These are phyloP conservation scores for Barnettozyma pratensis DNA, from an alignment of 805 yeast genomes.

Conservation along the genomic window DNA sequence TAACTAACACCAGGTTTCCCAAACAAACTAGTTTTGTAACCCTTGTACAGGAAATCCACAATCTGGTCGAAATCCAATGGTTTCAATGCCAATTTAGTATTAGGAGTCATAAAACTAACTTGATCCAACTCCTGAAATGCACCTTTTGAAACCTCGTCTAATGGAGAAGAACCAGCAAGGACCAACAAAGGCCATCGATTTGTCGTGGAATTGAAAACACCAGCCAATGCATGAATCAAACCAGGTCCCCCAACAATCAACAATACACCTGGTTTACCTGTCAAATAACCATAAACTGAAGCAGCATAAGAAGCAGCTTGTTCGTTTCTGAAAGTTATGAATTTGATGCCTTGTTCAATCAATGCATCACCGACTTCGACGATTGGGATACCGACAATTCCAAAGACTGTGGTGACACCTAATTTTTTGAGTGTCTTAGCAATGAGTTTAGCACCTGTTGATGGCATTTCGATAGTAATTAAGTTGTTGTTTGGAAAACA, in stretches of 20 bases:
- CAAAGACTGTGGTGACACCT: constrained; percentile 56
- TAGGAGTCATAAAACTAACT: constrained; percentile 40
- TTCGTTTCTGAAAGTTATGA: constrained; percentile 62
- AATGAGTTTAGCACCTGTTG: constrained; percentile 40
- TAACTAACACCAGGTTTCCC: constrained; percentile 62
- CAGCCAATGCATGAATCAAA: constrained; percentile 60
- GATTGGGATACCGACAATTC: constrained; percentile 72
- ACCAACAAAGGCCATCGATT: constrained; percentile 65
- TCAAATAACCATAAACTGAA: constrained; percentile 60
- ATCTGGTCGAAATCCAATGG: constrained; percentile 32
- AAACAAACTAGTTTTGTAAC: constrained; percentile 37
- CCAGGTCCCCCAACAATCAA: constrained; percentile 79
- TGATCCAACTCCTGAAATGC: constrained; percentile 74
- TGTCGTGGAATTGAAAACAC: constrained; percentile 54
- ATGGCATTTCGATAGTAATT: not conserved
- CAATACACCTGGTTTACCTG: constrained; percentile 60
- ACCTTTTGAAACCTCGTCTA: constrained; percentile 46
- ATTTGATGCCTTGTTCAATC: constrained; percentile 47
- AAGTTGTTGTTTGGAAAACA: not conserved
- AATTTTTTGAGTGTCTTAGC: constrained; percentile 42
- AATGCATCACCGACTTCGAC: constrained; percentile 64
- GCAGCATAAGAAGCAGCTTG: constrained; percentile 78
- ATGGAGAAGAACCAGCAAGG: constrained; percentile 56
- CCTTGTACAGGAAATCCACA: constrained; percentile 39
- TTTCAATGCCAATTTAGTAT: constrained; percentile 48